These are phyloP conservation scores for Asparagopsis taxiformis DNA, from an alignment of 31 red algal genomes.

Conservation along the genomic window DNA sequence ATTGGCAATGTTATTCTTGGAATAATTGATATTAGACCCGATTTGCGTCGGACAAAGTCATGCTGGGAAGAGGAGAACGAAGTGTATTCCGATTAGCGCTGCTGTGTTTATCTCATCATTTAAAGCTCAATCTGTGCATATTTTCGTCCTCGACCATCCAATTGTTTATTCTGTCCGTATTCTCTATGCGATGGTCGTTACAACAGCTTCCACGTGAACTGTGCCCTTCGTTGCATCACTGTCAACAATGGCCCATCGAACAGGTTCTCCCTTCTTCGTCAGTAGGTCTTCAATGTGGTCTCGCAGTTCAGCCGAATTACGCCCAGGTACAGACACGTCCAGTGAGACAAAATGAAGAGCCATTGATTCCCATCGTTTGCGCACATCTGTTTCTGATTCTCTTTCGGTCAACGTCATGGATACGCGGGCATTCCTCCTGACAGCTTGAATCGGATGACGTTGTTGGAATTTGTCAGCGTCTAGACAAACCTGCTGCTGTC, in stretches of 20 bases:
- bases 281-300: constrained; percentile 41
- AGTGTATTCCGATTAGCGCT: constrained; percentile 8
- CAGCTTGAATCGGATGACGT: too few relatives aligned
- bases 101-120: neutral
- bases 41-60: constrained; percentile 25
- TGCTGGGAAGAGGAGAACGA: constrained; percentile 65
- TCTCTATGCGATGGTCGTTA: too few relatives aligned
- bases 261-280: constrained; percentile 29
- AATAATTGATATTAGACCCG: constrained; percentile 26
- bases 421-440: too few relatives aligned
- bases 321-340: constrained; percentile 15
- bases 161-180: too few relatives aligned
- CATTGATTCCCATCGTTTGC: constrained; percentile 21
- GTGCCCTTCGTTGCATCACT: constrained; percentile 35
- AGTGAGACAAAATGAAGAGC: constrained; percentile 43
- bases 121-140: too few relatives aligned
- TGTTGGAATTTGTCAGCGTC: too few relatives aligned
- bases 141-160: too few relatives aligned
- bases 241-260: constrained; percentile 56
- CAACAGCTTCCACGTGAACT: constrained; percentile 38
- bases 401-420: too few relatives aligned
- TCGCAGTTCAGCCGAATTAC: constrained; percentile 18
- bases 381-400: too few relatives aligned
- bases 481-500: too few relatives aligned
- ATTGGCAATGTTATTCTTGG: constrained; percentile 37